Conservation (phyloP, 768 basidiomycete species). For the Mycena leptocephala region DNA sequence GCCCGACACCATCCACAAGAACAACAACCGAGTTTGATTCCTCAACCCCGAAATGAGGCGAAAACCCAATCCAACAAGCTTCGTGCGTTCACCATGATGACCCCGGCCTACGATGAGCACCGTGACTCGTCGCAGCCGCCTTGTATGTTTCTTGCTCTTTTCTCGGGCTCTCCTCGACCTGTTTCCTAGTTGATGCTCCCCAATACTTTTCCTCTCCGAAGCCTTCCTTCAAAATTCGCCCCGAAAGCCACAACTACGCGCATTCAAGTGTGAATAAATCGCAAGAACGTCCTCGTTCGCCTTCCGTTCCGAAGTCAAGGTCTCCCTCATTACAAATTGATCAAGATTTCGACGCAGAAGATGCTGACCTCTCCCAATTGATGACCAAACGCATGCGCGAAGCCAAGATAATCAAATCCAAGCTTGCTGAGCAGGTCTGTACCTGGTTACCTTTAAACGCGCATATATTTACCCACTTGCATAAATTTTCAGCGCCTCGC, state of each 20-base stretch:
- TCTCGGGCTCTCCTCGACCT: neutral
- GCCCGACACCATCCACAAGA: slow-evolving; percentile 13
- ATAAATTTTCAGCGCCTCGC: slow-evolving; percentile 24
- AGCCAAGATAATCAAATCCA: slow-evolving; percentile 38
- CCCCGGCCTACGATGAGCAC: slow-evolving; percentile 14
- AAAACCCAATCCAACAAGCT: slow-evolving; percentile 30
- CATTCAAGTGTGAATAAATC: neutral
- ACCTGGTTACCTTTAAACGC: neutral
- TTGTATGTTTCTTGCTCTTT: slow-evolving; percentile 5
- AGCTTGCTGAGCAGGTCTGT: slow-evolving; percentile 44
- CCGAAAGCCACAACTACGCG: slow-evolving; percentile 14
- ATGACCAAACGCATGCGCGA: slow-evolving; percentile 42
- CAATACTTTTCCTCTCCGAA: slow-evolving; percentile 34
- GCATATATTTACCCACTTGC: slow-evolving; percentile 22
- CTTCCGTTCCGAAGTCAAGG: neutral
- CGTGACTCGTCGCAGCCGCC: slow-evolving; percentile 2
- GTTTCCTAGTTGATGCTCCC: slow-evolving; percentile 21
- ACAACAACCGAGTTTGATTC: slow-evolving; percentile 9
- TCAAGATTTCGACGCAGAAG: slow-evolving; percentile 34
- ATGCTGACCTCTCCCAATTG: slow-evolving; percentile 39
- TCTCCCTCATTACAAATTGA: slow-evolving; percentile 31
- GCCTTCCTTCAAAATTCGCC: neutral
- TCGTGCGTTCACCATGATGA: slow-evolving; percentile 32
- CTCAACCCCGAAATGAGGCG: slow-evolving; percentile 28
- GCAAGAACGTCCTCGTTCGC: slow-evolving; percentile 10